Base-by-base conservation (phyloP, 352 stramenopile species). In the Globisporangium camurandrum region DNA sequence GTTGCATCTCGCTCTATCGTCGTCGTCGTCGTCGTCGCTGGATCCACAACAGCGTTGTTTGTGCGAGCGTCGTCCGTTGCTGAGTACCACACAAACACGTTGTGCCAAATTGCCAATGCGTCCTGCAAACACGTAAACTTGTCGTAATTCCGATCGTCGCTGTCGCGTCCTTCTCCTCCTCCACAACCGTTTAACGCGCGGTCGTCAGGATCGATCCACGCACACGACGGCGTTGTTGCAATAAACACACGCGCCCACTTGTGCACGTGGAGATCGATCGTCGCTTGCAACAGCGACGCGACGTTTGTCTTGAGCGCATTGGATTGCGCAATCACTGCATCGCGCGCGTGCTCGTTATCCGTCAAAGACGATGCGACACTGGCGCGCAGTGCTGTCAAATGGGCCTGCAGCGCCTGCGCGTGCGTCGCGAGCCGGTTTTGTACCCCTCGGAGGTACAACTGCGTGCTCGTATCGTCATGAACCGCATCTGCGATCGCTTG, bases 81-180 rank as follows among this genome's bases (percentile, higher is more conserved):
- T 23, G 73, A 74, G 51, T 90, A 90, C 40, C 75, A 38, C 28
- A 90, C 51, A 3, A 56, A 67, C 27, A 68, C 47, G 11, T 82
- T 75, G 44, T 90, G 79, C 79, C 79, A 90, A 46, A 88, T 71
- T 19, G 68, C 71, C 31, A 90, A 51, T 4, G 75, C 79, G 38
- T 90, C 79, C 59, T 90, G 79, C 10, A 90, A 63, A 55, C 79
- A 90, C 12, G 79, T 90, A 31, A 88, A 90, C 45, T 86, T 87
- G 64, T 90, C 78, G 51, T 90, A 90, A 6, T 76, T 86, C 43
- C 70, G 67, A n/a, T n/a, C n/a, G 23, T 81, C 70, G 6, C 47
- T 48, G 36, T 72, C 53, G 43, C 62, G 63, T 16, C 53, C 46
- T 23, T 69, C n/a, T n/a, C n/a, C n/a, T n/a, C n/a, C n/a, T n/a